Evolutionary conservation across 2,329 filamentous ascomycete genomes (phyloP), one percentile per base, ranked within the genome.

Genomic region (Cercospora sp.): DNA sequence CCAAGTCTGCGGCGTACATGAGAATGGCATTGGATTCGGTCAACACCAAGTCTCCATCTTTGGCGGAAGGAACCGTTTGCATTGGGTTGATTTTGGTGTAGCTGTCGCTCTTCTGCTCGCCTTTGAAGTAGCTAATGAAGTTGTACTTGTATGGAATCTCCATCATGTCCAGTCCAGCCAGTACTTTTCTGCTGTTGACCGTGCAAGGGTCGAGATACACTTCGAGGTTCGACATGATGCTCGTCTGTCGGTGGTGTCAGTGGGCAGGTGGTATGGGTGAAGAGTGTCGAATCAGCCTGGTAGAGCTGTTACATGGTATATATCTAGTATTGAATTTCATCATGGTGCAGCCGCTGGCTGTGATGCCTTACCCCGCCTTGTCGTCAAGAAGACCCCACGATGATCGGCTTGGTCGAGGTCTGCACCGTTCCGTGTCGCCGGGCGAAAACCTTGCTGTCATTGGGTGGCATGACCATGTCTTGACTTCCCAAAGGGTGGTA

Each of bases 11-110:
- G 43, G 77, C 79, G 68, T 82, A 82, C 68, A 77, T 76, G 49
- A 82, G 69, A 65, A 82, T 82, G 21, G 81, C 79, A 68, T 82
- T 82, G 63, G 79, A 81, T 68, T 82, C 81, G 8, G 80, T 82
- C 24, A 82, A 67, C n/a, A 72, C 74, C 63, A 81, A 67, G 61
- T 80, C 79, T 40, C 79, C 79, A 69, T 82, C 79, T 2, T 69
- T 75, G 3, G 80, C 80, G 18, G 80, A 75, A 37, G 81, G 81
- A 3, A 82, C 76, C 3, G 81, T 82, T 16, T 73, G 77, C 61
- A 75, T 70, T 8, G 79, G 79, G 61, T 80, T 80, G 74, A 80
- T 80, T 66, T 79, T 78, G 67, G 72, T 74, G 59, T 75, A 77
- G 2, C 75, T 74, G 57, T 69, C 66, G 51, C 74, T 74, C 69